Evolutionary conservation across 805 yeast genomes (phyloP), one percentile per base, ranked within the genome.

Genomic region (Wickerhamomyces strasburgensis): DNA sequence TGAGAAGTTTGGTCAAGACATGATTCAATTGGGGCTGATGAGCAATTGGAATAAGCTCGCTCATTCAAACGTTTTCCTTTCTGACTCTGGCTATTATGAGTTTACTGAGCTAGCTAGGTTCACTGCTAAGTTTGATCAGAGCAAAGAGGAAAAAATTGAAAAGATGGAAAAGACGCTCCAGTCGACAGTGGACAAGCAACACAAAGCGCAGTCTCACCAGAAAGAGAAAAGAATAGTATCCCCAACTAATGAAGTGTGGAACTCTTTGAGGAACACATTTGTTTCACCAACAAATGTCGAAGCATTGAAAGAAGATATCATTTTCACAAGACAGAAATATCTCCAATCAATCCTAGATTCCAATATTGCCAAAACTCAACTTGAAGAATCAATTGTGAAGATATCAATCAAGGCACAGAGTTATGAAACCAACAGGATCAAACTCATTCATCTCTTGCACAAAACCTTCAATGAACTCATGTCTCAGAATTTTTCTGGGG

Each of bases 1-100:
- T n/a, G 62, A 62, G 35, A 49, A 56, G 24, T 41, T 62, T 19
- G 66, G 66, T 1, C 65, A 62, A 37, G 44, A 43, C 17, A 29
- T 61, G 31, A 29, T 61, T 3, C 39, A 38, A 7, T 18, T 49
- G 5, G 52, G 51, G 0, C 27, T 60, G n/a, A 49, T 62, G 7
- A 38, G 40, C 10, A 51, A 50, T 15, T 57, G 57, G 54, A 55
- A 54, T 30, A 52, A 44, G 35, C 33, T 44, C 13, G 40, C 34
- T 2, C 7, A 21, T n/a, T 41, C 34, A 17, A 46, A 35, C 14
- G 19, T 17, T 3, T 48, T 47, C 23, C 42, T 48, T 11, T 44
- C 51, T 1, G 52, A 49, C 25, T 46, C 49, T 9, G 58, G 54
- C 6, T 56, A 39, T 37, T 57, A 54, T 34, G 54, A 53, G 34